A percentile compares a stretch with the other conserved stretches of the same genome.
Conservation (phyloP, 2,329 filamentous ascomycete species). For the Decorospora gaudefroyi region DNA sequence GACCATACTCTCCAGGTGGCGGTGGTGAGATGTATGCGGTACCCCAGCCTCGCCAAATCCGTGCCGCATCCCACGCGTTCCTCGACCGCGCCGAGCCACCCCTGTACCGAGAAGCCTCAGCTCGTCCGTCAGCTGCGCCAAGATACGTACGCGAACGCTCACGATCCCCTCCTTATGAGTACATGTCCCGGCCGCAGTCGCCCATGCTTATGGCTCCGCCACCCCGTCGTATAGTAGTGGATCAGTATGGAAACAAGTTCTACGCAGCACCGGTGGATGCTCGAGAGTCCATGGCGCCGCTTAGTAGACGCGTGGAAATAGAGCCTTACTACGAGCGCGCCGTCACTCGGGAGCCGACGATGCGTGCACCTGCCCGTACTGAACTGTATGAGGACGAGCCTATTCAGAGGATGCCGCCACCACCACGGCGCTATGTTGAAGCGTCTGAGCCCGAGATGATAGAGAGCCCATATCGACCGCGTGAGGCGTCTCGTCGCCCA, state of each 20-base stretch:
- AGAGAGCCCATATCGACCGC: slow-evolving; percentile 61
- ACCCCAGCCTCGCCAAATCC: slow-evolving; percentile 43
- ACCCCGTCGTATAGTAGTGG: slow-evolving; percentile 72
- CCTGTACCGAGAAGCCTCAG: slow-evolving; percentile 47
- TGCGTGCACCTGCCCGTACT: slow-evolving; percentile 54
- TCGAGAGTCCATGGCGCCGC: slow-evolving; percentile 61
- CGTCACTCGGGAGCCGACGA: slow-evolving; percentile 58
- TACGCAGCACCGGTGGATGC: slow-evolving; percentile 58
- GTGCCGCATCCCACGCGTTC: slow-evolving; percentile 51
- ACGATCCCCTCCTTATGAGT: slow-evolving; percentile 48
- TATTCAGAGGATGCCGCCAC: slow-evolving; percentile 52
- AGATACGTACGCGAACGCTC: slow-evolving; percentile 52
- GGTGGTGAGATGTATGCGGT: slow-evolving; percentile 47
- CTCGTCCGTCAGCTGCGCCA: slow-evolving; percentile 43
- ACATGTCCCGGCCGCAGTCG: slow-evolving; percentile 46
- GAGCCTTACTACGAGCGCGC: slow-evolving; percentile 70
- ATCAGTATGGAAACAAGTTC: slow-evolving; percentile 83
- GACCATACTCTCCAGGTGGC: slow-evolving; percentile 48
- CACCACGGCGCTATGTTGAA: slow-evolving; percentile 58
- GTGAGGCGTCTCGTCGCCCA: slow-evolving; percentile 62
- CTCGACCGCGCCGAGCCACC: slow-evolving; percentile 46
- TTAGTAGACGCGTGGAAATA: slow-evolving; percentile 55
- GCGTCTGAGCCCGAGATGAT: slow-evolving; percentile 62
- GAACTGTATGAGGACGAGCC: slow-evolving; percentile 54
- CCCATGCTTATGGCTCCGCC: slow-evolving; percentile 53